Evolutionary conservation across 2,329 filamentous ascomycete species (phyloP), one percentile per base, ranked within the genome.

Genomic region (Cladorrhinum sp.): DNA sequence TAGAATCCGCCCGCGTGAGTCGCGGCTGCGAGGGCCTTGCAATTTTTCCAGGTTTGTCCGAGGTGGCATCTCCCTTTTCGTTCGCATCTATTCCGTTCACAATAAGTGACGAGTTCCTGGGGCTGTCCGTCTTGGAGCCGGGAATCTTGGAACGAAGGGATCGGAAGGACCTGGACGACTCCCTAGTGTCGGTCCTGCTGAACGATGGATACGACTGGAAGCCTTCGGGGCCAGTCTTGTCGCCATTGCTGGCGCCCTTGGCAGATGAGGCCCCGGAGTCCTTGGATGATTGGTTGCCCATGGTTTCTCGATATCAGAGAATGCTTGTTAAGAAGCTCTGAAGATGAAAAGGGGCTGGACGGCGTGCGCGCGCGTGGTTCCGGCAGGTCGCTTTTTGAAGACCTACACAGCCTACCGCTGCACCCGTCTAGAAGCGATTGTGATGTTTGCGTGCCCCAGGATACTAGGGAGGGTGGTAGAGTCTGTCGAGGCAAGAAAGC

Each of bases 201-300:
- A 98, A 94, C 26, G 94, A 96, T 26, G 93, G 94, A 75, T 95
- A 96, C 28, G 91, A 90, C 74, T 92, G 89, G 62, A 97, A 79
- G 63, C 84, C 80, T 39, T 90, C 86, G 39, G 70, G 64, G 62
- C 73, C 60, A 36, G 50, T 60, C 65, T 72, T 62, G 65, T 76
- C 75, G 46, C 77, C 79, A 61, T 78, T 77, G 62, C 76, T 73
- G 56, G 74, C 67, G 64, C 77, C 77, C 75, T 85, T 89, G 69
- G 79, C 73, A 62, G 77, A 72, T 62, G 73, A 75, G 62, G 75
- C 75, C 67, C 79, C 79, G 69, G 79, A 76, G 72, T 84, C 82
- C 70, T 84, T 85, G 69, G 90, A 92, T 69, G 81, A 82, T 76
- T 90, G 86, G 75, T 92, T 92, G 73, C 90, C 90, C 90, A 93